A percentile compares a stretch with the other conserved stretches of the same genome.
These are phyloP conservation scores for Candida lessepsii DNA, from an alignment of 805 yeast species.

Conservation along the genomic window DNA sequence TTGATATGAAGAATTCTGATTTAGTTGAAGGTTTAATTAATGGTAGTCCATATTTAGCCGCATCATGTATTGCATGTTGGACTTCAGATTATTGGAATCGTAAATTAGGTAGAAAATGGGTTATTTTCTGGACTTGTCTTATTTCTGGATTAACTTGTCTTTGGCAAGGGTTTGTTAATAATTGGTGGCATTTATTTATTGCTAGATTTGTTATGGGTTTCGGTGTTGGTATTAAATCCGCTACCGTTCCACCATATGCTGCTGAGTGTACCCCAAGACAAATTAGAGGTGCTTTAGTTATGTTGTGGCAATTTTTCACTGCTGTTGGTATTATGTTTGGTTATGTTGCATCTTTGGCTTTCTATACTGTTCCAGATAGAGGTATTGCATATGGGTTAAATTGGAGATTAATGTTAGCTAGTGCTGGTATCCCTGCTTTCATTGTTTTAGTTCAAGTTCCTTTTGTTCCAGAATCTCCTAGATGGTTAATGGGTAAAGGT, in stretches of 20 bases:
- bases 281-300: constrained; percentile 63
- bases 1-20: constrained; percentile 40
- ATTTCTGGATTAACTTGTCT: constrained; percentile 60
- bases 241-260: constrained; percentile 66
- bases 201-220: constrained; percentile 60
- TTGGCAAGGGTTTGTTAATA: constrained; percentile 66
- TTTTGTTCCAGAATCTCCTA: constrained; percentile 66
- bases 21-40: constrained; percentile 64
- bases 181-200: constrained; percentile 59
- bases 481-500: constrained; percentile 63
- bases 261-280: constrained; percentile 61
- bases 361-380: constrained; percentile 50
- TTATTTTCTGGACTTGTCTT: constrained; percentile 58
- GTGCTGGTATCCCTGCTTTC: constrained; percentile 55
- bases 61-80: constrained; percentile 62
- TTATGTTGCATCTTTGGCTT: constrained; percentile 57
- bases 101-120: constrained; percentile 56
- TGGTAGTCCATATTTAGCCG: constrained; percentile 64
- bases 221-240: constrained; percentile 66
- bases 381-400: constrained; percentile 48
- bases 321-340: constrained; percentile 74
- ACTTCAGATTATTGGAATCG: constrained; percentile 53
- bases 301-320: constrained; percentile 74
- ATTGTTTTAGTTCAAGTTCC: constrained; percentile 50
- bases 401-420: constrained; percentile 69